A percentile compares a stretch with the other conserved stretches of the same genome.
phyloP scores from a whole-genome alignment of 2,329 filamentous ascomycete genomes.

The Colletotrichum gigasporum region DNA sequence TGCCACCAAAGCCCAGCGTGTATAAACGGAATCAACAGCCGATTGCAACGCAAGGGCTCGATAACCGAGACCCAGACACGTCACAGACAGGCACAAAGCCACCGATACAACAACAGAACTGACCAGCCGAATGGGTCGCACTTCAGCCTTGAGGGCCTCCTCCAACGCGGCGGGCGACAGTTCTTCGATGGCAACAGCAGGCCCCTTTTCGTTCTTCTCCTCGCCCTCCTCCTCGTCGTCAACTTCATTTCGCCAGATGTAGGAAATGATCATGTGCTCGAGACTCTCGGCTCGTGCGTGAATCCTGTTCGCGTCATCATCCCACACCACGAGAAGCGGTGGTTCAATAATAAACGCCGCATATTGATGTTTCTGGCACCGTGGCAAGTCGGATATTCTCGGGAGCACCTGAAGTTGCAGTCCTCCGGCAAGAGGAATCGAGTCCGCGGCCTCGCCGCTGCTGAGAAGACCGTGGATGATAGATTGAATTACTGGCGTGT shows the following conservation, averaged over 20 bases:
- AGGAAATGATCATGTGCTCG: slow-evolving; percentile 62
- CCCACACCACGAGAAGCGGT: slow-evolving; percentile 70
- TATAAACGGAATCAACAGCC: slow-evolving; percentile 60
- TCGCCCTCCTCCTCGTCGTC: slow-evolving; percentile 49
- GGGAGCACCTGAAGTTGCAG: slow-evolving; percentile 71
- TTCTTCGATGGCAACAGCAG: slow-evolving; percentile 48
- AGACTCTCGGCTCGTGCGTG: slow-evolving; percentile 61
- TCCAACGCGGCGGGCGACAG: slow-evolving; percentile 54
- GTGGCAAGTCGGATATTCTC: slow-evolving; percentile 63
- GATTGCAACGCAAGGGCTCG: slow-evolving; percentile 63
- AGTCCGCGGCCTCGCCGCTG: slow-evolving; percentile 49
- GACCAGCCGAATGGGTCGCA: slow-evolving; percentile 61
- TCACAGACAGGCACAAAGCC: slow-evolving; percentile 61
- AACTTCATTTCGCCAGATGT: slow-evolving; percentile 59
- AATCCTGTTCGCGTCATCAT: slow-evolving; percentile 67
- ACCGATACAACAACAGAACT: slow-evolving; percentile 62
- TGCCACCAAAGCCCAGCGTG: slow-evolving; percentile 62
- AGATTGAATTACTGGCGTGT: slow-evolving; percentile 70
- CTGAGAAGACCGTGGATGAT: slow-evolving; percentile 59
- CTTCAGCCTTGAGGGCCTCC: slow-evolving; percentile 47
- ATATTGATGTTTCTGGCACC: slow-evolving; percentile 72
- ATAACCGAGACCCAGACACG: slow-evolving; percentile 66
- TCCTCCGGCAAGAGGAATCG: slow-evolving; percentile 66
- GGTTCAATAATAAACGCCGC: slow-evolving; percentile 70
- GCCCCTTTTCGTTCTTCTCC: slow-evolving; percentile 52